Evolutionary conservation across 306 rosid genomes (phyloP).

Genomic region (Boehmeria nivea): DNA sequence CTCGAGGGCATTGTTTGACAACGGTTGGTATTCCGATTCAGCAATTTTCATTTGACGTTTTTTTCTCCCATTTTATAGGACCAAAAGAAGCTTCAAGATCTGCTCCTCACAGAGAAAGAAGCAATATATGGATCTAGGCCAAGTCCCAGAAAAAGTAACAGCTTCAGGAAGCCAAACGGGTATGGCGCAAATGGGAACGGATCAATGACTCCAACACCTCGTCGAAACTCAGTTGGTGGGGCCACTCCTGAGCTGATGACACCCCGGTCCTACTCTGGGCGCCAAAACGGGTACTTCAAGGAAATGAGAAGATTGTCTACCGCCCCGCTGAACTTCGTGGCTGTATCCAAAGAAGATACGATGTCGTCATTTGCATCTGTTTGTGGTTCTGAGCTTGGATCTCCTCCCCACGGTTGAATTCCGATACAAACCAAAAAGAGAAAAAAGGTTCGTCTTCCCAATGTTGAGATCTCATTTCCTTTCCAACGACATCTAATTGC

Average conservation of each 20-base stretch:
- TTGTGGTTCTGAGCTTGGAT: constrained; percentile 85
- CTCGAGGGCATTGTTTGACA: too few species aligned
- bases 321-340: constrained; percentile 79
- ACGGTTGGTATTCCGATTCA: too few species aligned
- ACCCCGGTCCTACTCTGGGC: constrained; percentile 83
- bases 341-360: constrained; percentile 81
- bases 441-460: constrained; percentile 25
- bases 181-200: constrained; percentile 71
- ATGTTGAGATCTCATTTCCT: not conserved
- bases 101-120: constrained; percentile 88
- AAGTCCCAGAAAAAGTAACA: constrained; percentile 80
- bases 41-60: not conserved
- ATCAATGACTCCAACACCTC: constrained; percentile 83
- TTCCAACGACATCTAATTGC: too few species aligned
- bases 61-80: constrained; percentile 38
- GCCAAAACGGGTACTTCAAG: constrained; percentile 86
- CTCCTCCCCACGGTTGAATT: constrained; percentile 65
- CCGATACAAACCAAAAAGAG: not conserved
- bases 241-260: constrained; percentile 72
- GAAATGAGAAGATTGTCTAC: constrained; percentile 84
- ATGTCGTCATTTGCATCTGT: constrained; percentile 73
- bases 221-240: constrained; percentile 70
- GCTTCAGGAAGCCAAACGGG: constrained; percentile 77
- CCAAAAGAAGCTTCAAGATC: constrained; percentile 93
- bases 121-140: constrained; percentile 86